These are phyloP conservation scores for Hibiscus tridactylites DNA, from an alignment of 345 rosid genomes.

Conservation along the genomic window DNA sequence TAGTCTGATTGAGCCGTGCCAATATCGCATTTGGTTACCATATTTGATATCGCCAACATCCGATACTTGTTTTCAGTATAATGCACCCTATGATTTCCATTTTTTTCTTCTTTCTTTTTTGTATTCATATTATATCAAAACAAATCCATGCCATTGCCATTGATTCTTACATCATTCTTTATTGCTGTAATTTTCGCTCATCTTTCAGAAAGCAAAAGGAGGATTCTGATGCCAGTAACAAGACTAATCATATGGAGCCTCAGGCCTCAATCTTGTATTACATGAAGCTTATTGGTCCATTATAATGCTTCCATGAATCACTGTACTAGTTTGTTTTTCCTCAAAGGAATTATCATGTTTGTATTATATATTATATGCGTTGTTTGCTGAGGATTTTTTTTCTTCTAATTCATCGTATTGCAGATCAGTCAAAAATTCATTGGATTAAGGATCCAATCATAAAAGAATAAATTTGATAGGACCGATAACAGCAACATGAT, in stretches of 20 bases:
- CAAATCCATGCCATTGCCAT: not conserved
- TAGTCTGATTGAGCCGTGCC: constrained; percentile 28
- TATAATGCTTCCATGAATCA: too few species aligned
- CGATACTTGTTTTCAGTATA: not conserved
- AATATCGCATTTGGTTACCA: constrained; percentile 10
- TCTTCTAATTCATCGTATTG: too few species aligned
- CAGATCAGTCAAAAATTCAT: too few species aligned
- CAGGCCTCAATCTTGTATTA: too few species aligned
- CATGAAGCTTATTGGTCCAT: not conserved
- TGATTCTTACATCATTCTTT: not conserved
- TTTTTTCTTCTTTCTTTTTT: not conserved
- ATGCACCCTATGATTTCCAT: not conserved
- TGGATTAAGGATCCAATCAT: too few species aligned
- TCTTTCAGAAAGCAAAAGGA: not conserved
- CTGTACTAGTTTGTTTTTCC: too few species aligned
- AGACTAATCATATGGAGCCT: not conserved
- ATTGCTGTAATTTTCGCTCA: not conserved
- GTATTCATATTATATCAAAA: not conserved
- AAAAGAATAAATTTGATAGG: too few species aligned
- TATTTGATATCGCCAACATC: not conserved
- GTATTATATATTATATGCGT: too few species aligned
- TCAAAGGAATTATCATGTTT: too few species aligned
- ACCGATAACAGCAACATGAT: too few species aligned
- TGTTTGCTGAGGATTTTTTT: too few species aligned
- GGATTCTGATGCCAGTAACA: not conserved